A percentile compares a stretch with the other conserved stretches of the same genome.
phyloP scores from a whole-genome alignment of 768 basidiomycete genomes.

The Suillus plorans region DNA sequence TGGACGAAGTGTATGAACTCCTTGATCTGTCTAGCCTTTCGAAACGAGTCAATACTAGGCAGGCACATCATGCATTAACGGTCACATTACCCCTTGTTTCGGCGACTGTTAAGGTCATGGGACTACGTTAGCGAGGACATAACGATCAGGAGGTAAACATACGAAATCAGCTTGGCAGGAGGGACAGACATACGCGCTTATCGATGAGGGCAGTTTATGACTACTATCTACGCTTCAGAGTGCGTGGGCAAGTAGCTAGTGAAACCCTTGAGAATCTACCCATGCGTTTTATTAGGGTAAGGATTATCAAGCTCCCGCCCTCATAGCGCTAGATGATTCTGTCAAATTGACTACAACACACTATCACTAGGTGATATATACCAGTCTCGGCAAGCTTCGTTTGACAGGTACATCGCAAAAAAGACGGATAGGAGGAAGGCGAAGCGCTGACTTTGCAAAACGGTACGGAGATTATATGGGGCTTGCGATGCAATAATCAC shows the following conservation, averaged over 20 bases:
- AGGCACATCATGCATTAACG: no score
- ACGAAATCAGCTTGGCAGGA: neutral
- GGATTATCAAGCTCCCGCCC: neutral
- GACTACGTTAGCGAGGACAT: neutral
- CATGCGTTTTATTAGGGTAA: neutral
- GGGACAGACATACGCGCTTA: neutral
- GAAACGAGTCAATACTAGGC: neutral
- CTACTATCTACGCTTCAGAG: neutral
- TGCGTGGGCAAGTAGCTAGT: neutral
- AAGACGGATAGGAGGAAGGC: neutral
- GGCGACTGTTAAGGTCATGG: neutral
- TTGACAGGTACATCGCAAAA: neutral
- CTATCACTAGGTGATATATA: neutral
- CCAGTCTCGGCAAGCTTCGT: constrained; percentile 5
- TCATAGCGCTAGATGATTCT: neutral
- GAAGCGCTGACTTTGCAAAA: neutral
- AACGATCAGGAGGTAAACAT: neutral
- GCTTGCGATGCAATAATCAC: neutral
- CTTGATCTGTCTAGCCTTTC: neutral
- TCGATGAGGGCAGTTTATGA: neutral
- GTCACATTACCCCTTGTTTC: neutral
- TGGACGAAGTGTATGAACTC: neutral
- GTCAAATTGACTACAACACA: neutral
- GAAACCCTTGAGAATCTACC: neutral
- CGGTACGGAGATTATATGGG: neutral